Evolutionary conservation across 805 yeast species (phyloP), one percentile per base, ranked within the genome.

Genomic region (Huiozyma naganishii): DNA sequence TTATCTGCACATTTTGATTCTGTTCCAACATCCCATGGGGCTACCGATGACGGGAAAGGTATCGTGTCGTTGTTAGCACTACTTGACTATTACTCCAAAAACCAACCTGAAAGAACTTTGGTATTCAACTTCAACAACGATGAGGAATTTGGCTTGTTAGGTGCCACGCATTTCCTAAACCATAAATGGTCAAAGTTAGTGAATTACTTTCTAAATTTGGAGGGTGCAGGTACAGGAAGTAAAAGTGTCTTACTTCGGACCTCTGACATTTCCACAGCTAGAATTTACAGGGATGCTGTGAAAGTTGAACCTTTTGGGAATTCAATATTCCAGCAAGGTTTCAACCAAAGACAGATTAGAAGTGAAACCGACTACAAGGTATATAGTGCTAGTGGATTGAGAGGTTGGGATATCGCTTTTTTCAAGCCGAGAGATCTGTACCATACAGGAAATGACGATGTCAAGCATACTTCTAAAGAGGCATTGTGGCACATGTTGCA

Each of bases 161-260:
- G 97, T 4, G 95, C 96, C 0, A 70, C 72, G 38, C 73, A 82
- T 0, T 87, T 86, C 52, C 63, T 83, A 43, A 59, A 72, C 30
- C 95, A 87, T 58, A 79, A 82, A 12, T 83, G 94, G 90, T 69
- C 76, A 23, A 62, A 70, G 35, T 60, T 74, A 11, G 78, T 83
- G 1, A 67, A 67, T 36, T 81, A 73, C 54, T 82, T 89, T 45
- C 69, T 88, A 50, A 89, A 89, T 58, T 66, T 88, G 49, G 97
- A 88, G 67, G 96, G 96, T 12, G 85, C 95, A 0, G 96, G 96
- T 2, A 83, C 92, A 1, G 95, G 95, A 27, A 89, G 92, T 4
- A 77, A 82, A 51, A 84, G 95, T 1, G 70, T 85, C 17, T 65
- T 88, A 40, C 87, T 89, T 60, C 73, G 96, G 61, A 79, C 88